These are phyloP conservation scores for Trichoderma guizhouense DNA, from an alignment of 2,329 filamentous ascomycete genomes.

Conservation along the genomic window DNA sequence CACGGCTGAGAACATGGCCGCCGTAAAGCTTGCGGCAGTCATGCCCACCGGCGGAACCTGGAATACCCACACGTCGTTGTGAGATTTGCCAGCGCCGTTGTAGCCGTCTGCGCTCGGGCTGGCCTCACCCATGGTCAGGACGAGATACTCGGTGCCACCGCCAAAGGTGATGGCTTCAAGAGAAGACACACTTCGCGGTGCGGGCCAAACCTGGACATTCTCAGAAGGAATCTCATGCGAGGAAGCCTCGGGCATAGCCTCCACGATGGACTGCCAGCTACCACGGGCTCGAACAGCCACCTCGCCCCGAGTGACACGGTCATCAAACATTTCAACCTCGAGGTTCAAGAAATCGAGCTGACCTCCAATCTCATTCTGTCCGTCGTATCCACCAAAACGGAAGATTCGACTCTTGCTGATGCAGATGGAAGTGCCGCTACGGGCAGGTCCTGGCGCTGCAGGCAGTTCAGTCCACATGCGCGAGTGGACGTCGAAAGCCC, in stretches of 20 bases:
- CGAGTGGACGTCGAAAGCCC: conserved; percentile 68
- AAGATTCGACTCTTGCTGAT: conserved; percentile 64
- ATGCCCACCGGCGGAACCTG: conserved; percentile 55
- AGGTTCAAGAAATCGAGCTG: conserved; percentile 64
- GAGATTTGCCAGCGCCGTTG: conserved; percentile 51
- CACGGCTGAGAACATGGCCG: conserved; percentile 52
- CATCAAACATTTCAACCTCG: conserved; percentile 53
- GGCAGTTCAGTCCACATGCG: conserved; percentile 66
- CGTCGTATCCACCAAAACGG: conserved; percentile 79
- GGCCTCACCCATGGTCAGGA: conserved; percentile 59
- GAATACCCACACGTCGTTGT: conserved; percentile 62
- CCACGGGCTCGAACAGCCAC: conserved; percentile 49
- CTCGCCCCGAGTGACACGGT: conserved; percentile 47
- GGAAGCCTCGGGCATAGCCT: conserved; percentile 34
- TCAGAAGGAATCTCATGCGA: conserved; percentile 36
- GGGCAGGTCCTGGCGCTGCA: conserved; percentile 61
- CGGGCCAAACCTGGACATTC: conserved; percentile 45
- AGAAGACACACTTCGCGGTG: conserved; percentile 50
- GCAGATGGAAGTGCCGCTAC: conserved; percentile 66
- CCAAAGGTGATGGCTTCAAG: conserved; percentile 56
- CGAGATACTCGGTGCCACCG: conserved; percentile 59
- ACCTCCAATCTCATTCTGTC: conserved; percentile 65
- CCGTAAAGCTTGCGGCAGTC: conserved; percentile 53
- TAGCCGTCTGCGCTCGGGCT: conserved; percentile 48
- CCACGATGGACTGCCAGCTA: conserved; percentile 52